Conservation (phyloP, 176 grass and related monocot species). For the Oryza australiensis region DNA sequence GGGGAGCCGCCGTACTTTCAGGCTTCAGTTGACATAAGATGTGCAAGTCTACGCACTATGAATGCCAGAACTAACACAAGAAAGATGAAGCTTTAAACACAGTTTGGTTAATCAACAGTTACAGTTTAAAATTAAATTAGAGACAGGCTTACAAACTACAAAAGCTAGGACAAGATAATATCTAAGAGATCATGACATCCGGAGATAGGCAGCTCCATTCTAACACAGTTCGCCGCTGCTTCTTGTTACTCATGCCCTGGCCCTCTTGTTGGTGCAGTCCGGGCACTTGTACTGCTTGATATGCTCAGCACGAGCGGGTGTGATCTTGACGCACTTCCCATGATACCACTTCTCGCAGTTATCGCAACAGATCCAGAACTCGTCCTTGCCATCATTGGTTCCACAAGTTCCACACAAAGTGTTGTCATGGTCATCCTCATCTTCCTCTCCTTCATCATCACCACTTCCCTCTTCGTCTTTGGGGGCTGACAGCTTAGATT, state of each 20-base stretch:
- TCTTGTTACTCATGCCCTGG: slow-evolving; percentile 42
- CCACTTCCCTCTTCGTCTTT: slow-evolving; percentile 81
- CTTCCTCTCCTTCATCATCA: slow-evolving; percentile 44
- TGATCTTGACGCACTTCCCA: slow-evolving; percentile 90
- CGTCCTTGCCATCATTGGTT: slow-evolving; percentile 69
- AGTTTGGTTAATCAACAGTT: slow-evolving; percentile 31
- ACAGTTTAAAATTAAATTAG: slow-evolving; percentile 2
- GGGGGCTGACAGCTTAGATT: slow-evolving; percentile 56
- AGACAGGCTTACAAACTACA: slow-evolving; percentile 49
- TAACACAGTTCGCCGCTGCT: background rate
- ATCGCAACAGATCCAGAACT: slow-evolving; percentile 97
- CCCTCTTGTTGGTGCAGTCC: slow-evolving; percentile 79
- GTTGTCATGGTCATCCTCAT: slow-evolving; percentile 81
- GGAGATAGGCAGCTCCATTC: slow-evolving; percentile 17
- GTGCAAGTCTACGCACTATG: slow-evolving; percentile 20
- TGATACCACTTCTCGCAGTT: slow-evolving; percentile 94
- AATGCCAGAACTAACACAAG: slow-evolving; percentile 11
- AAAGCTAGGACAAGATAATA: slow-evolving; percentile 37
- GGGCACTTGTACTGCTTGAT: slow-evolving; percentile 99
- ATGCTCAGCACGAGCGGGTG: slow-evolving; percentile 86
- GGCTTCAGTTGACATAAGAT: slow-evolving; percentile 30
- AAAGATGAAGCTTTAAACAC: slow-evolving; percentile 38
- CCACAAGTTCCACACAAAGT: slow-evolving; percentile 83
- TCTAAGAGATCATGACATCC: slow-evolving; percentile 35
- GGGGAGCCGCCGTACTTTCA: background rate